phyloP scores from a whole-genome alignment of 2,329 filamentous ascomycete genomes.

The Ceratocystis lukuohia region DNA sequence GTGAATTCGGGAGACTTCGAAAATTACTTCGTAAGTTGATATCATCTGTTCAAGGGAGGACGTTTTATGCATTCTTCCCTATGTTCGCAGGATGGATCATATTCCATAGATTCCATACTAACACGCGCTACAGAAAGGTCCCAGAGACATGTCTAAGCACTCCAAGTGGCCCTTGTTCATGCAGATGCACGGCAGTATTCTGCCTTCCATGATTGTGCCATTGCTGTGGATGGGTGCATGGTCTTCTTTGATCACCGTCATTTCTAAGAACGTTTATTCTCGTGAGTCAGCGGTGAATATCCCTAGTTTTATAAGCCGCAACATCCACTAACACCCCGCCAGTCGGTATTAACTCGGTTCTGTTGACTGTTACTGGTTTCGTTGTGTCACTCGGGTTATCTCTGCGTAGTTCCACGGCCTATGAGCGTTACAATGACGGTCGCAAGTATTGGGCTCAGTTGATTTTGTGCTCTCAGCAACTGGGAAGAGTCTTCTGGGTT shows the following conservation, averaged over 20 bases:
- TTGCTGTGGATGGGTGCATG: slow-evolving; percentile 48
- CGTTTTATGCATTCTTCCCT: not conserved
- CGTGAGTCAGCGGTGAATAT: slow-evolving; percentile 8
- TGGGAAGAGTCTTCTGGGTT: slow-evolving; percentile 74
- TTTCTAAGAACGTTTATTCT: slow-evolving; percentile 33
- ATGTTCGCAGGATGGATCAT: not conserved
- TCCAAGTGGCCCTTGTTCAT: slow-evolving; percentile 66
- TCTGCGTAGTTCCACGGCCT: slow-evolving; percentile 64
- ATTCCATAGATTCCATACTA: not conserved
- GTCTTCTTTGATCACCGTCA: slow-evolving; percentile 50
- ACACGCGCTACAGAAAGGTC: slow-evolving; percentile 30
- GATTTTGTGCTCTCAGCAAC: slow-evolving; percentile 48
- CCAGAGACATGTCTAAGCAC: slow-evolving; percentile 56
- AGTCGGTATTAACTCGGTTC: slow-evolving; percentile 43
- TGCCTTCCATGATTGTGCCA: slow-evolving; percentile 61
- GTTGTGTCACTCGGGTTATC: slow-evolving; percentile 67
- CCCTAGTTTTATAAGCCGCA: not conserved
- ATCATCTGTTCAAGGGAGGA: not conserved
- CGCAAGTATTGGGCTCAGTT: slow-evolving; percentile 49
- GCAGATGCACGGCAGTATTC: slow-evolving; percentile 60
- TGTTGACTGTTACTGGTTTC: slow-evolving; percentile 68
- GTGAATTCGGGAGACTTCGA: slow-evolving; percentile 20
- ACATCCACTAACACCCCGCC: slow-evolving; percentile 9
- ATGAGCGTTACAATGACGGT: slow-evolving; percentile 57
- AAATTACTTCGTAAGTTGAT: slow-evolving; percentile 20